A percentile compares a stretch with the other conserved stretches of the same genome.
Conservation (phyloP, 2,329 filamentous ascomycete genomes). For the Hirsutella minnesotensis region DNA sequence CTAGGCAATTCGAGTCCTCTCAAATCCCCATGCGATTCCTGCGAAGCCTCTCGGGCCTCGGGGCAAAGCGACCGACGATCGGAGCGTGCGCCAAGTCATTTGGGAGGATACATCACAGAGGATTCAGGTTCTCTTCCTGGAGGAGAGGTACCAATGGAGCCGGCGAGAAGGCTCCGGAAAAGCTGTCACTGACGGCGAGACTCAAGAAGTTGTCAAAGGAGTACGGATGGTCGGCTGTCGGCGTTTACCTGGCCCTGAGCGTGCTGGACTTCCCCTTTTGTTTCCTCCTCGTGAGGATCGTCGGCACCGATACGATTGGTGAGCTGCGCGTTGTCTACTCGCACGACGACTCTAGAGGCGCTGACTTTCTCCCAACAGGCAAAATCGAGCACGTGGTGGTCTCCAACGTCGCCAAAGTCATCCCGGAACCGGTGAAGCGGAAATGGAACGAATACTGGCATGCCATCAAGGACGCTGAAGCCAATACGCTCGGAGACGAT, state of each 20-base stretch:
- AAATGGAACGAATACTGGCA: slow-evolving; percentile 37
- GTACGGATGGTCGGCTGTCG: slow-evolving; percentile 87
- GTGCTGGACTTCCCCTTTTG: slow-evolving; percentile 91
- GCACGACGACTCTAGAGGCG: background rate
- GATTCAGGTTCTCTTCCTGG: slow-evolving; percentile 23
- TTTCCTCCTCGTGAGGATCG: slow-evolving; percentile 71
- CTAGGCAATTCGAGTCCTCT: background rate
- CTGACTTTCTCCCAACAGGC: slow-evolving; percentile 24
- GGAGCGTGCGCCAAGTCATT: slow-evolving; percentile 7
- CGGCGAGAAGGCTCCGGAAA: slow-evolving; percentile 9
- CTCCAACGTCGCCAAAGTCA: slow-evolving; percentile 41
- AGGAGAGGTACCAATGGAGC: slow-evolving; percentile 13
- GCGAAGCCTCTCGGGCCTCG: background rate
- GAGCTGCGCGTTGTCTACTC: slow-evolving; percentile 13
- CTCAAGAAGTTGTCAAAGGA: slow-evolving; percentile 79
- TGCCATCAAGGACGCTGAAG: slow-evolving; percentile 33
- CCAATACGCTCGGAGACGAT: slow-evolving; percentile 28
- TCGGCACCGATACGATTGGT: slow-evolving; percentile 82
- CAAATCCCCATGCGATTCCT: background rate
- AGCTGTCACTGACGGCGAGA: slow-evolving; percentile 50
- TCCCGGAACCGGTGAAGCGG: slow-evolving; percentile 48
- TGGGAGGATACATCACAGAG: slow-evolving; percentile 10
- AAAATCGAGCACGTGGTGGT: slow-evolving; percentile 57
- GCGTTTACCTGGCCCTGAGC: slow-evolving; percentile 77
- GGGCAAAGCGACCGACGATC: slow-evolving; percentile 2